phyloP scores from a whole-genome alignment of 2,329 filamentous ascomycete species.

The Curvularia lunata region DNA sequence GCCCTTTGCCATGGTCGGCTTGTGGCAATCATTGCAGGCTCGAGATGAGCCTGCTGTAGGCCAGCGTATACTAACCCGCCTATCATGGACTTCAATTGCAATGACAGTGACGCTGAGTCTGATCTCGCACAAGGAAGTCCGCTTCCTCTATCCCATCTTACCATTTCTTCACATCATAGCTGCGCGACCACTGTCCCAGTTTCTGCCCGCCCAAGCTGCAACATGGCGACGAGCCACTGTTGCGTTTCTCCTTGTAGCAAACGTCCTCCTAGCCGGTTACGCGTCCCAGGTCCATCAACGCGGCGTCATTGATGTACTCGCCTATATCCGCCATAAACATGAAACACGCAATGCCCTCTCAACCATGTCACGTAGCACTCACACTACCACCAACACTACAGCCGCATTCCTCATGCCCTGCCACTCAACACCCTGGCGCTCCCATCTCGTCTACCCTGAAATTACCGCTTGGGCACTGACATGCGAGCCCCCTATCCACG shows the following conservation, averaged over 20 bases:
- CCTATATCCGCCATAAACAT: slow-evolving; percentile 77
- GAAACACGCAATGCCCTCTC: slow-evolving; percentile 52
- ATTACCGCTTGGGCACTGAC: slow-evolving; percentile 83
- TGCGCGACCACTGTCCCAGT: slow-evolving; percentile 68
- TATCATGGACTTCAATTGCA: slow-evolving; percentile 57
- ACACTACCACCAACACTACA: slow-evolving; percentile 49
- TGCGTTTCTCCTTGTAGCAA: slow-evolving; percentile 64
- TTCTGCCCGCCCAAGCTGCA: slow-evolving; percentile 59
- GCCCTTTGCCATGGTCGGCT: slow-evolving; percentile 73
- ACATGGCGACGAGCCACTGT: slow-evolving; percentile 59
- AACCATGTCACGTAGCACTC: slow-evolving; percentile 51
- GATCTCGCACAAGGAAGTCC: slow-evolving; percentile 94
- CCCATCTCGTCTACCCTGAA: slow-evolving; percentile 76
- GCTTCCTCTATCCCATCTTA: slow-evolving; percentile 92
- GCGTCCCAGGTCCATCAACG: slow-evolving; percentile 76
- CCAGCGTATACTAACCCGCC: slow-evolving; percentile 29
- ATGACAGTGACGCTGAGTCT: slow-evolving; percentile 72
- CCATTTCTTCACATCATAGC: slow-evolving; percentile 84
- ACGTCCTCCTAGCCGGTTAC: slow-evolving; percentile 75
- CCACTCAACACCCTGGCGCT: slow-evolving; percentile 94
- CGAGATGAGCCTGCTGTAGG: slow-evolving; percentile 13
- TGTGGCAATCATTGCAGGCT: slow-evolving; percentile 57
- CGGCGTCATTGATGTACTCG: slow-evolving; percentile 75
- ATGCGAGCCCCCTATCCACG: slow-evolving; percentile 84
- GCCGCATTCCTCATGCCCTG: slow-evolving; percentile 91